phyloP scores from a whole-genome alignment of 2,329 filamentous ascomycete species.

The Verticillium nonalfalfae region DNA sequence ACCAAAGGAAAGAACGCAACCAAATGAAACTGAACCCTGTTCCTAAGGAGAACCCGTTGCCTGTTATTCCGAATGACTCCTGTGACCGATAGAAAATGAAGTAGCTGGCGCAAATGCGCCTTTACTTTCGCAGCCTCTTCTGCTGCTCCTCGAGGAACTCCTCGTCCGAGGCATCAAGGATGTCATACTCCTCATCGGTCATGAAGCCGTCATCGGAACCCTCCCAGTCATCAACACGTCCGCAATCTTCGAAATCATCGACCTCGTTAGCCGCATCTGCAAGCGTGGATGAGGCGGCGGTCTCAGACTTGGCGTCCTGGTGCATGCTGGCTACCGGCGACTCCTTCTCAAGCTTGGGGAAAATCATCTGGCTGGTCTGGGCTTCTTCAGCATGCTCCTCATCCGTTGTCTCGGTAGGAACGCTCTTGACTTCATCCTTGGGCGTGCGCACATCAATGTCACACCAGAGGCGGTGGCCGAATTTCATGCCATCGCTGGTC shows the following conservation, averaged over 20 bases:
- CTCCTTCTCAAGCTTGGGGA: conserved; percentile 93
- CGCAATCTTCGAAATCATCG: conserved; percentile 47
- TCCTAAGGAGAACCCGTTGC: conserved; percentile 1
- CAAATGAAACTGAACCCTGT: conserved; percentile 5
- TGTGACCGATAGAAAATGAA: background rate
- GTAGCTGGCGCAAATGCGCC: background rate
- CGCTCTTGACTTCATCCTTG: conserved; percentile 14
- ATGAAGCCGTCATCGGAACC: conserved; percentile 70
- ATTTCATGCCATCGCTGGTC: conserved; percentile 69
- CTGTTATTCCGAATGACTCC: conserved; percentile 6
- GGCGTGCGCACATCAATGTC: conserved; percentile 65
- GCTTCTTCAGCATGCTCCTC: conserved; percentile 17
- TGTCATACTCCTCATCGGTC: conserved; percentile 97
- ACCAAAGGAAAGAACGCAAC: conserved; percentile 6
- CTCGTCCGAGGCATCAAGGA: conserved; percentile 90
- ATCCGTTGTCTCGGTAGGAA: conserved; percentile 20
- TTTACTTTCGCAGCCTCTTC: conserved; percentile 29
- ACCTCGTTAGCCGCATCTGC: conserved; percentile 26
- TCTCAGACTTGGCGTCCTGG: conserved; percentile 49
- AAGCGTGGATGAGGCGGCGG: conserved; percentile 49
- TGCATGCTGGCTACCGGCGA: conserved; percentile 78
- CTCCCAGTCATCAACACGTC: conserved; percentile 55
- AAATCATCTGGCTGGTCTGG: conserved; percentile 73
- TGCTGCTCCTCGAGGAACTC: conserved; percentile 60
- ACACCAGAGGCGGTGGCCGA: conserved; percentile 93